Base-by-base conservation (phyloP, 106 monocot species). In the Amphibolis antarctica region DNA sequence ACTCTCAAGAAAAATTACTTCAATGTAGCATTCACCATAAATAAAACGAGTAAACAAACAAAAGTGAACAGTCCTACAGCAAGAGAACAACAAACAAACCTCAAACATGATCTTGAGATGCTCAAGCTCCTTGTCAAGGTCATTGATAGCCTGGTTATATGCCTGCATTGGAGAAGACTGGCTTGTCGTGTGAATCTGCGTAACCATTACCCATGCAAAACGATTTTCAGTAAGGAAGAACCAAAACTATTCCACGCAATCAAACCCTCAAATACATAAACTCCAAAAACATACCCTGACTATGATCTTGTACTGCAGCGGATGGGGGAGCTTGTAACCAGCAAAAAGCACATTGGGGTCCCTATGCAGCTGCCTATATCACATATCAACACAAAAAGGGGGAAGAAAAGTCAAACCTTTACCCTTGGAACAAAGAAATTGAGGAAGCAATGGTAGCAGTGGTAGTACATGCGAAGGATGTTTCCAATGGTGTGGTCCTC, bases 401-500 rank as follows among this genome's bases (percentile, higher is more conserved):
- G 21, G 13, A 28, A 15, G 42, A 60, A 21, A 14, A 12, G 53
- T 54, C 48, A 36, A 28, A n/a, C 9, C 27, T 43, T 23, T 25
- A 12, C 17, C 14, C 0, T 46, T 42, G 17, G 48, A 54, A 45
- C n/a, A n/a, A n/a, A n/a, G n/a, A n/a, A n/a, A n/a, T 65, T 27
- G 26, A 66, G 26, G 18, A 50, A 23, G 26, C 11, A n/a, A 27
- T 9, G 55, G n/a, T 10, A 28, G 17, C n/a, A 44, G 13, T 13
- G 18, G 53, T 4, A 21, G 52, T 60, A 94, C 94, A 94, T 94
- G 49, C 94, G 83, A 30, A 94, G 60, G 75, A 94, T 89, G 81
- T 94, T 94, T 30, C 94, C 89, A 43, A 94, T 78, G 62, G 94
- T 94, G 77, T 94, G 94, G 58, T 94, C 94, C 53, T 94, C 89